Percentiles rank a stretch among this genome's conserved stretches.
Conservation (phyloP, 164 flowering plant species). For the Stephania cephalantha region DNA sequence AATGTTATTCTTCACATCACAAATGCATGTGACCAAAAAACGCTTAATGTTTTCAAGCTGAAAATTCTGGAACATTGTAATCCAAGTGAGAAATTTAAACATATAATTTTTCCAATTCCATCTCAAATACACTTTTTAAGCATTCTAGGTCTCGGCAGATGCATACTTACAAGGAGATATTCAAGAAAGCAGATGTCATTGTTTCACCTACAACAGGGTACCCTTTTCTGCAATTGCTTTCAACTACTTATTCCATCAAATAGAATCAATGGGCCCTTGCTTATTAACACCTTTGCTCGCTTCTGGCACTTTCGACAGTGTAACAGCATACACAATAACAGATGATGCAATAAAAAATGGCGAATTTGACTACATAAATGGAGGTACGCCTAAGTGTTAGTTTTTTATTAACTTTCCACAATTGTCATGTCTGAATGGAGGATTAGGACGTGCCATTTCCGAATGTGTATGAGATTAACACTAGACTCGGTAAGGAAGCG, state of each 20-base stretch:
- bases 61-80: no score
- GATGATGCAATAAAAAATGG: constrained; percentile 64
- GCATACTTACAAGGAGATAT: constrained; percentile 57
- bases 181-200: constrained; percentile 76
- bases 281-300: constrained; percentile 6
- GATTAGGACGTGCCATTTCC: background rate
- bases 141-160: constrained; percentile 64
- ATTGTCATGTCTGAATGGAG: background rate
- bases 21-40: no score
- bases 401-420: background rate
- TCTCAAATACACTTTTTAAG: constrained; percentile 2
- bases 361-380: constrained; percentile 89
- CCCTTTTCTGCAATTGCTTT: background rate
- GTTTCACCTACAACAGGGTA: constrained; percentile 94
- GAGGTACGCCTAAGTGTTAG: constrained; percentile 47
- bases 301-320: constrained; percentile 33
- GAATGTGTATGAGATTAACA: background rate
- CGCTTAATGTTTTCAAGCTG: no score
- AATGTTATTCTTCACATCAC: no score
- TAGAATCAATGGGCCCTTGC: background rate
- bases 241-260: background rate
- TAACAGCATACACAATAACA: constrained; percentile 71
- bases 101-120: background rate
- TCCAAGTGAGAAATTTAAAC: background rate
- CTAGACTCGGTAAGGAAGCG: background rate